Base-by-base conservation (phyloP, 129 eudicot species). In the Artemisia annua region DNA sequence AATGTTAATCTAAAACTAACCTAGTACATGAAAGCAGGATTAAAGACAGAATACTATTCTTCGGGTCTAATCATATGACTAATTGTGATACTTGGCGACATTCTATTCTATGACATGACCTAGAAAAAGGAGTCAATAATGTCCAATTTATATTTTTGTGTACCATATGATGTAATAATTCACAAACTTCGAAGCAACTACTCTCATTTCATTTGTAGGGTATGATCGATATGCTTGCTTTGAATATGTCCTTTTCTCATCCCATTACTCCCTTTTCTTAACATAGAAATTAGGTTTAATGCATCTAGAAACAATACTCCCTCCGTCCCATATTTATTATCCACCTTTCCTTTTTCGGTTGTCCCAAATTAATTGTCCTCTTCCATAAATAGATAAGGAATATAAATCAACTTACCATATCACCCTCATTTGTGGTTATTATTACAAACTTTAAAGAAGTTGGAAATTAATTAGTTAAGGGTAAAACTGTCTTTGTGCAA, bases 111-210 rank as follows among this genome's bases (percentile, higher is more conserved):
- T 39, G 44, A 2, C 46, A 65, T 43, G 16, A 24, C 11, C 15
- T 65, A 16, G 22, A 56, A 65, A 65, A 65, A 39, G 70, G 12
- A 65, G 30, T 65, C 70, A 65, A 65, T 24, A 24, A 24, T 24
- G 26, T 24, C 26, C 1, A 1, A 24, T 64, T 17, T 39, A 64
- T 44, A 26, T 17, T 39, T 35, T 65, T 24, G 53, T 16, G 70
- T 43, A 64, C 53, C 24, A 65, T 39, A 64, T 65, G 70, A 65
- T 32, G 62, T 56, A 10, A 52, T 65, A 65, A 17, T 65, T 65
- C 70, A 65, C 53, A 54, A 35, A 65, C 70, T 65, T 17, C 70
- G 53, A 65, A 43, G 70, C 53, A 65, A 65, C 70, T 43, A 44
- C 70, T 44, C 70, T 65, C 70, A 43, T 39, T 39, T 39, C 46